Evolutionary conservation across 768 basidiomycete genomes (phyloP).

Genomic region (Lentinula raphanica): DNA sequence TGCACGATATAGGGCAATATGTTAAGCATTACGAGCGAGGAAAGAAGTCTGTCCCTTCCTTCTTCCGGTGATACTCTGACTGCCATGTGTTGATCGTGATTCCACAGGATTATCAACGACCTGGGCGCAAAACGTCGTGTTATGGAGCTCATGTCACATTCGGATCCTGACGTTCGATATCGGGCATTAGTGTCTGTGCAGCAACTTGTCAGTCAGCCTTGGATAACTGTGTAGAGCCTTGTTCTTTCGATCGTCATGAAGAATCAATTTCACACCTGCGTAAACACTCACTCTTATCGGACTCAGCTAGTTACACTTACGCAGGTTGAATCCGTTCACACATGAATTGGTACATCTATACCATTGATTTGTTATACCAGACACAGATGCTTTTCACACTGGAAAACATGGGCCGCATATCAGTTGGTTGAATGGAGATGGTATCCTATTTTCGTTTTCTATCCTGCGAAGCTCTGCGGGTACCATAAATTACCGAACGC

Average conservation of each 20-base stretch:
- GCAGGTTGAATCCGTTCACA: background rate
- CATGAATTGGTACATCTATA: background rate
- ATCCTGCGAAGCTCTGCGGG: too few relatives aligned
- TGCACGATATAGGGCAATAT: slow-evolving; percentile 91
- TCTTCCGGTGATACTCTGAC: background rate
- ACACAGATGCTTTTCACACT: too few relatives aligned
- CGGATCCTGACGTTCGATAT: slow-evolving; percentile 86
- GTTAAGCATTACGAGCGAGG: slow-evolving; percentile 88
- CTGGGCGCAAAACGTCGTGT: slow-evolving; percentile 82
- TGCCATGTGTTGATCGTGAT: background rate
- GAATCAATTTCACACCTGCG: too few relatives aligned
- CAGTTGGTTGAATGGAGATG: too few relatives aligned
- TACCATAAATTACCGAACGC: too few relatives aligned
- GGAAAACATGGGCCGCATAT: too few relatives aligned
- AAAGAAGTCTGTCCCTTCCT: slow-evolving; percentile 63
- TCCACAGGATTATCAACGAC: slow-evolving; percentile 67
- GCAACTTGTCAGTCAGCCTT: slow-evolving; percentile 86
- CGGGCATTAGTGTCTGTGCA: slow-evolving; percentile 88
- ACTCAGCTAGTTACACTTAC: too few relatives aligned
- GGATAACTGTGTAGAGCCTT: slow-evolving; percentile 47
- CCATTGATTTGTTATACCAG: too few relatives aligned
- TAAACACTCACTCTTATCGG: too few relatives aligned
- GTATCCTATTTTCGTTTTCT: too few relatives aligned
- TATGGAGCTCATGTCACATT: slow-evolving; percentile 91
- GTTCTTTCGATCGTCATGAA: background rate